Base-by-base conservation (phyloP, 176 grass and related monocot genomes). In the Avena eriantha region DNA sequence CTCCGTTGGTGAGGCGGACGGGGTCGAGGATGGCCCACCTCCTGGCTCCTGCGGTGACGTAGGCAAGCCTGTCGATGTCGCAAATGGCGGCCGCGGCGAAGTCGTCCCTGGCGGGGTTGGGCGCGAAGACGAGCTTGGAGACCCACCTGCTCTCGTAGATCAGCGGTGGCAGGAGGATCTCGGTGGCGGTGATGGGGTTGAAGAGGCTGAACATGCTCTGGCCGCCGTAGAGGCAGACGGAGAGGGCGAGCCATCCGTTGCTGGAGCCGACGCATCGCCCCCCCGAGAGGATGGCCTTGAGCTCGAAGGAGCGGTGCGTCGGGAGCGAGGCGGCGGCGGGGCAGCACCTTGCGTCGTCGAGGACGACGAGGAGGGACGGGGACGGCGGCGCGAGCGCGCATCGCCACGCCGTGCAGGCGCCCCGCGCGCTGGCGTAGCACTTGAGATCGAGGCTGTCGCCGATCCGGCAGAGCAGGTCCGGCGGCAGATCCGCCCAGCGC, bases 141-240 rank as follows among this genome's bases (percentile, higher is more conserved):
- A 90, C 89, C 89, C 89, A 90, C 24, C 75, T 60, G 85, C 89
- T 87, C 89, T 87, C 89, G 75, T 90, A 90, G 89, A 90, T 90
- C 68, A 90, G 85, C 24, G 85, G 80, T 15, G 89, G 89, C 4
- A 90, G 89, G 36, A 90, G 4, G 85, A 90, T 87, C 85, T 90
- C 89, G 19, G 78, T 78, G 58, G 80, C 76, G 24, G 80, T 77
- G 57, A 90, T 69, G 85, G 89, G 89, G 85, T 90, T 90, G 89
- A 90, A 82, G 26, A 90, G 89, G 41, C 86, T 82, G 68, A 90
- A 90, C 14, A 79, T 41, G 75, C 67, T 87, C 24, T 90, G 85
- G 10, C 80, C 84, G 57, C 26, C 69, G 85, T 31, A 84, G 67
- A 87, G 47, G n/a, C n/a, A 82, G 75, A 90, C 21, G 75, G 89